A percentile compares a stretch with the other conserved stretches of the same genome.
Conservation (phyloP, 1,284 basidiomycete species). For the Cryptococcus deneoformans region DNA sequence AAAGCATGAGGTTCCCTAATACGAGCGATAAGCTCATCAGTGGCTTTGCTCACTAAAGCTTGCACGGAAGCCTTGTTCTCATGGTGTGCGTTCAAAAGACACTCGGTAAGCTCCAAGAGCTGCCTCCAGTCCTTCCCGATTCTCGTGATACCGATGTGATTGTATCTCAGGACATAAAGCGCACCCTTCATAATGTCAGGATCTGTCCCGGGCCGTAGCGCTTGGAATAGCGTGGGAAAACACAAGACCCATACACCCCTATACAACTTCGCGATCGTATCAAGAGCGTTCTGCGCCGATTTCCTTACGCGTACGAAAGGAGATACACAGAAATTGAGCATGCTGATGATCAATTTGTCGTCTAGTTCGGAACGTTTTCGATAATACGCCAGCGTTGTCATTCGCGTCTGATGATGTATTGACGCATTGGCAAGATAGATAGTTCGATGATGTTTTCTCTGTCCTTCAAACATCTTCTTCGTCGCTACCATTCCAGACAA, state of each 20-base stretch:
- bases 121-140: slow-evolving; percentile 62
- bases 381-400: slow-evolving; percentile 57
- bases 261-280: slow-evolving; percentile 60
- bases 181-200: slow-evolving; percentile 97
- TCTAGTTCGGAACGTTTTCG: slow-evolving; percentile 76
- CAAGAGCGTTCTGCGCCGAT: slow-evolving; percentile 36
- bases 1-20: slow-evolving; percentile 41
- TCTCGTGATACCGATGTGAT: slow-evolving; percentile 33
- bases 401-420: slow-evolving; percentile 43
- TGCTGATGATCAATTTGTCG: slow-evolving; percentile 70
- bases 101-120: slow-evolving; percentile 63
- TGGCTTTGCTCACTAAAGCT: slow-evolving; percentile 71
- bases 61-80: slow-evolving; percentile 96
- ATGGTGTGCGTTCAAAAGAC: slow-evolving; percentile 80
- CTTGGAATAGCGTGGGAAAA: slow-evolving; percentile 69
- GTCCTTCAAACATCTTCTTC: slow-evolving; percentile 43
- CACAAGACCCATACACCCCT: slow-evolving; percentile 74
- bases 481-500: slow-evolving; percentile 32
- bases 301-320: slow-evolving; percentile 66
- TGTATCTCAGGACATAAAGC: slow-evolving; percentile 67
- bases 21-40: slow-evolving; percentile 57
- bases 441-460: slow-evolving; percentile 42
- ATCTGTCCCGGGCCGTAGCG: slow-evolving; percentile 71
- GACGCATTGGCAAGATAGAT: slow-evolving; percentile 39
- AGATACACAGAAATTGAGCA: slow-evolving; percentile 81